phyloP scores from a whole-genome alignment of 345 rosid genomes.

The Corchorus olitorius region DNA sequence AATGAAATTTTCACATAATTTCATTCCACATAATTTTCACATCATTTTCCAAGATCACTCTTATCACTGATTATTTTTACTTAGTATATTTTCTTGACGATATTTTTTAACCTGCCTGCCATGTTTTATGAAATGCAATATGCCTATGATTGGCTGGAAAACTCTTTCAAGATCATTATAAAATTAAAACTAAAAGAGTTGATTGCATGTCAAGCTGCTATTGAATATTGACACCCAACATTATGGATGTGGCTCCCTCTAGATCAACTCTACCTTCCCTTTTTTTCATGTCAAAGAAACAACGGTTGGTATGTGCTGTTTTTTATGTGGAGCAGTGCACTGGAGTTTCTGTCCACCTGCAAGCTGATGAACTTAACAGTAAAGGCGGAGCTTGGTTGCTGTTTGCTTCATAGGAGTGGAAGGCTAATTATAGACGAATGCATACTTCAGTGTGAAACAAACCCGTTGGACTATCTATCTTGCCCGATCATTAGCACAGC shows the following conservation, averaged over 20 bases:
- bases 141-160: neutral
- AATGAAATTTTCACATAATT: neutral
- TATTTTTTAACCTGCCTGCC: neutral
- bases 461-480: constrained; percentile 87
- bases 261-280: neutral
- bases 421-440: constrained; percentile 88
- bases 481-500: constrained; percentile 87
- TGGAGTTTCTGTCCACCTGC: constrained; percentile 85
- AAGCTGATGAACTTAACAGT: constrained; percentile 82
- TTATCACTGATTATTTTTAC: neutral
- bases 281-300: neutral
- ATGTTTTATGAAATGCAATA: neutral
- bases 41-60: neutral
- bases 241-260: constrained; percentile 20
- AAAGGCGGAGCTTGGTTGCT: constrained; percentile 93
- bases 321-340: constrained; percentile 60
- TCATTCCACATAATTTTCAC: no score
- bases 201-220: neutral
- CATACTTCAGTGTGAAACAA: constrained; percentile 77
- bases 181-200: constrained; percentile 1
- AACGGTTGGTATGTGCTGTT: constrained; percentile 17
- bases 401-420: constrained; percentile 92
- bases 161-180: neutral
- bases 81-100: neutral
- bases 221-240: neutral